Evolutionary conservation across 148 eudicot genomes (phyloP).

Genomic region (Camellia japonica): DNA sequence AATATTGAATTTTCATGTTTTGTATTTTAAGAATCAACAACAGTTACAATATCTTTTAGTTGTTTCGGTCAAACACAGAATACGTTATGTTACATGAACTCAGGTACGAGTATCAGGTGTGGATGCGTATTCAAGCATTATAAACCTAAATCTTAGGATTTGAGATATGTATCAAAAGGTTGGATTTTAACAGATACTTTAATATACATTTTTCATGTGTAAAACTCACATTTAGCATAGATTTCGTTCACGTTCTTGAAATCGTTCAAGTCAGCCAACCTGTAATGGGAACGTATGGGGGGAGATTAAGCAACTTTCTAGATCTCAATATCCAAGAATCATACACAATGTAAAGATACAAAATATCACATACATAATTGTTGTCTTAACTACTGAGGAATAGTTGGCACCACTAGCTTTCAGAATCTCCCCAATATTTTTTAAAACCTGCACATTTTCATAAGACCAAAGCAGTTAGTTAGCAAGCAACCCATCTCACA

Average conservation of each 20-base stretch:
- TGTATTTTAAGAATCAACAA: background rate
- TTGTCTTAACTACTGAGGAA: slow-evolving; percentile 92
- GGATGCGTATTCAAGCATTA: too few species aligned
- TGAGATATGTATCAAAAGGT: too few species aligned
- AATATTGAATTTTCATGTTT: background rate
- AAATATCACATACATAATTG: slow-evolving; percentile 60
- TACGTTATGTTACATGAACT: background rate
- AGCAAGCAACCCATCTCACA: background rate
- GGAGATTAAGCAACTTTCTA: slow-evolving; percentile 5
- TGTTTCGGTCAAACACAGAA: background rate
- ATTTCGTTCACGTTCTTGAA: slow-evolving; percentile 96
- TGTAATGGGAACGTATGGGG: slow-evolving; percentile 25
- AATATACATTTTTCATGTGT: background rate
- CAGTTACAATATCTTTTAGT: background rate
- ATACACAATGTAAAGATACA: background rate
- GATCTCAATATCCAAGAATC: background rate
- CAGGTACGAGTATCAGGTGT: too few species aligned
- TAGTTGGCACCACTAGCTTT: slow-evolving; percentile 90
- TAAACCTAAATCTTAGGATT: too few species aligned
- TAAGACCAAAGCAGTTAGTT: slow-evolving; percentile 8
- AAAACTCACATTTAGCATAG: slow-evolving; percentile 87
- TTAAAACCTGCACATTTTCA: slow-evolving; percentile 53
- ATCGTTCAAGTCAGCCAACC: slow-evolving; percentile 95
- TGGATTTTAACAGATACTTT: background rate
- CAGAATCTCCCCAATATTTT: slow-evolving; percentile 96